phyloP scores from a whole-genome alignment of 108 stramenopile genomes.

The Mediolabrus comicus region DNA sequence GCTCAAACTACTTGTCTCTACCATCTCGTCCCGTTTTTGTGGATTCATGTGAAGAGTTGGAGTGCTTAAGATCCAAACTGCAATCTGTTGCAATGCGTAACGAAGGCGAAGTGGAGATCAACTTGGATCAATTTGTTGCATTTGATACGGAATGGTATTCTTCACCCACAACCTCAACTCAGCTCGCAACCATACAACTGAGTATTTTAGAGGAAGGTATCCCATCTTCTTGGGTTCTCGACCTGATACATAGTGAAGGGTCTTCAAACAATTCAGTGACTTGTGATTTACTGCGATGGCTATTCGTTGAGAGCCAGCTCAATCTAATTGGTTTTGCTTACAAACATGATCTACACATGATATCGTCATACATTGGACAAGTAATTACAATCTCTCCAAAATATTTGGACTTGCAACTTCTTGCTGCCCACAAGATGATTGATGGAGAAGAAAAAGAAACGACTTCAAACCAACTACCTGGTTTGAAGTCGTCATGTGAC shows the following conservation, averaged over 20 bases:
- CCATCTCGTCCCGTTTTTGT: slow-evolving; percentile 38
- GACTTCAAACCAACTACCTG: slow-evolving; percentile 25
- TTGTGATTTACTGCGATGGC: slow-evolving; percentile 40
- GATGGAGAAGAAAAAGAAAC: not conserved
- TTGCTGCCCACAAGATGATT: slow-evolving; percentile 30
- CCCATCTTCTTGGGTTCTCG: slow-evolving; percentile 34
- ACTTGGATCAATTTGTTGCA: slow-evolving; percentile 15
- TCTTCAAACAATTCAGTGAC: slow-evolving; percentile 12
- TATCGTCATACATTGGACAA: slow-evolving; percentile 32
- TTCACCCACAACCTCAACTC: slow-evolving; percentile 11
- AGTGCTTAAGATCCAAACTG: slow-evolving; percentile 22
- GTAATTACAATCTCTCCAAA: slow-evolving; percentile 16
- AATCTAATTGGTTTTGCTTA: slow-evolving; percentile 39
- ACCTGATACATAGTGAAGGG: slow-evolving; percentile 8
- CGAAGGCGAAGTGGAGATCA: not conserved
- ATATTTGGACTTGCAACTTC: slow-evolving; percentile 29
- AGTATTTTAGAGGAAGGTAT: slow-evolving; percentile 27
- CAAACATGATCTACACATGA: slow-evolving; percentile 24
- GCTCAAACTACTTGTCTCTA: slow-evolving; percentile 26
- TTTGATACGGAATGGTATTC: slow-evolving; percentile 39
- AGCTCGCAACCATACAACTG: slow-evolving; percentile 42
- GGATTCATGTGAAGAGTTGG: slow-evolving; percentile 18
- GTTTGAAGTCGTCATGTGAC: slow-evolving; percentile 34
- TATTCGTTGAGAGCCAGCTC: slow-evolving; percentile 28
- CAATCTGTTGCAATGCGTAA: not conserved